Evolutionary conservation across 116 monocot genomes (phyloP), one percentile per base, ranked within the genome.

Genomic region (Papilionanthe hybrid): DNA sequence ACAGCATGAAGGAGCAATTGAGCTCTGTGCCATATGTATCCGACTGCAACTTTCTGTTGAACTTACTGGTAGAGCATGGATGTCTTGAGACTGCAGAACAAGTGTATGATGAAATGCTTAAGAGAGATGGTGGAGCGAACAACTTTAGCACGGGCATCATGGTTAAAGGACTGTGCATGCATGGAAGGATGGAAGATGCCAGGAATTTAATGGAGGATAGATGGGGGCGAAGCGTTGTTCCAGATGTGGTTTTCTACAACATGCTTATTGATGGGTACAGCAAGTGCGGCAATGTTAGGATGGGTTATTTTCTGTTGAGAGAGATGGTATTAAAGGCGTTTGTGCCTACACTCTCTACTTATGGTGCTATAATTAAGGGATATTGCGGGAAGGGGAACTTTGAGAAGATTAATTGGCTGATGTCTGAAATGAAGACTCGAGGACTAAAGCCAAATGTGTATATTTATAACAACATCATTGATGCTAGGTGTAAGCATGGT

Each of bases 51-150:
- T 53, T 41, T 44, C 75, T 94, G 22, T 82, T 97, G 7, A 56
- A 66, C 29, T 15, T 88, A 58, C 84, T 97, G 29, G 84, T 97
- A 17, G 76, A 82, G 32, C 77, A 76, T 15, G 66, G 87, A 6
- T 32, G 48, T n/a, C 73, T 84, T 27, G 80, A 68, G 25, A 4
- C 56, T 75, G 94, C 94, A 0, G 72, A 75, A 4, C 23, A 86
- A 75, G 68, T 98, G 86, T 94, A 90, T 82, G 97, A 91, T 57
- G 91, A 93, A 92, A 98, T 98, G 92, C 79, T 89, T 58, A 43
- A 80, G 18, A 72, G 81, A 79, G 80, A 73, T 43, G 44, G 77
- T 9, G 86, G 77, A 8, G 89, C 84, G 20, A 88, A 94, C 81
- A 87, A 92, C 79, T 88, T 82, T 58, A 92, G 85, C 75, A 87